Evolutionary conservation across 1,284 basidiomycete genomes (phyloP).

Genomic region (Leccinum angustisporum): DNA sequence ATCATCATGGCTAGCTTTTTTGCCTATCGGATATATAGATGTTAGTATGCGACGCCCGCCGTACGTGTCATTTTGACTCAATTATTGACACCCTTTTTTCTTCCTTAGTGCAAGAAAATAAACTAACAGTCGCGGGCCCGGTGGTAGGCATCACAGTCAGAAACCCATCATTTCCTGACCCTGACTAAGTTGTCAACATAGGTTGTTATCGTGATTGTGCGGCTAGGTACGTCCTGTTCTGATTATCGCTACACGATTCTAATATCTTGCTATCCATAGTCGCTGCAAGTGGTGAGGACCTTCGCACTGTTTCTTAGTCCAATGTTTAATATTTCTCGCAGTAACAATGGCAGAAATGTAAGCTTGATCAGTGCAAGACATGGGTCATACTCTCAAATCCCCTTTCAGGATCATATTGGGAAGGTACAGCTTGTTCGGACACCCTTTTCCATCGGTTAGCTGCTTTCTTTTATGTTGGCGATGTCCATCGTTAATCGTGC

Average conservation of each 20-base stretch:
- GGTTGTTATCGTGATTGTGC: constrained; percentile 19
- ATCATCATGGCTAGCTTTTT: constrained; percentile 21
- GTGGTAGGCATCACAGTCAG: constrained; percentile 14
- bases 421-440: constrained; percentile 15
- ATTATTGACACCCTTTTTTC: neutral
- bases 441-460: constrained; percentile 17
- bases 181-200: constrained; percentile 9
- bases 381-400: neutral
- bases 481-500: neutral
- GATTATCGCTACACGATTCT: neutral
- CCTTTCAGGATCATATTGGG: constrained; percentile 17
- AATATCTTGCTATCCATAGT: constrained; percentile 6
- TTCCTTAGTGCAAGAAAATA: constrained; percentile 19
- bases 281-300: constrained; percentile 22
- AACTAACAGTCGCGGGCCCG: constrained; percentile 15
- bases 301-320: neutral
- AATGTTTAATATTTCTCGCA: neutral
- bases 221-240: constrained; percentile 15
- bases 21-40: constrained; percentile 26
- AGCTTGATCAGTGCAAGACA: neutral
- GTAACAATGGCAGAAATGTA: constrained; percentile 28
- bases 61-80: no score
- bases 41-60: constrained; percentile 11
- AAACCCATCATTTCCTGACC: neutral
- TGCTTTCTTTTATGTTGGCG: neutral